Base-by-base conservation (phyloP, 208 protist genomes). In the Crithidia brevicula region DNA sequence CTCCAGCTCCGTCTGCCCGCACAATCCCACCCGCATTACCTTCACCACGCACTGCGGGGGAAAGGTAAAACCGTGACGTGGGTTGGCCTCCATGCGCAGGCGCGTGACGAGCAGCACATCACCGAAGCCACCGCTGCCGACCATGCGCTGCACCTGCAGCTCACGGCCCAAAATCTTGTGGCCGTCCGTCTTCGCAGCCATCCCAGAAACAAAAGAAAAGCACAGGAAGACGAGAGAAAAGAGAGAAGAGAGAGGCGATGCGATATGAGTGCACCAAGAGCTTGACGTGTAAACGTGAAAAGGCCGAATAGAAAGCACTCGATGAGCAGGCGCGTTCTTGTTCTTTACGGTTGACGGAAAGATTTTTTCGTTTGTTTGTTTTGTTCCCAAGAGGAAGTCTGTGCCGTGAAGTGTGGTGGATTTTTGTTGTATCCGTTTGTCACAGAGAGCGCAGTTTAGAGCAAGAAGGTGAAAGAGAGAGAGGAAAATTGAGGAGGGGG, bases 11-110 rank as follows among this genome's bases (percentile, higher is more conserved):
- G 74, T 57, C 13, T 74, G 46, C 18, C 60, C 77, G 71, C 67
- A 91, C 25, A 86, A 45, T 0, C 79, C 77, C 20, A 71, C 52
- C 2, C 73, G 83, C 69, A 95, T 89, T 27, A 95, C 66, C 81
- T 95, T 95, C 33, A 95, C 84, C 2, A 87, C 86, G 49, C 91
- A 88, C 18, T 50, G 82, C 70, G 61, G 81, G 78, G 59, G 67
- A 22, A 63, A 92, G 83, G 60, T 77, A 38, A 79, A 59, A 33
- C 42, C 58, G 59, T 74, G 67, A 30, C 60, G 51, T 9, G 64
- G 57, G 46, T 67, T 67, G 10, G 63, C 33, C 2, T 49, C 56
- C 22, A 56, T 25, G 7, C 33, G 25, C 25, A 54, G 62, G 28
- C 68, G 69, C 36, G 50, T 49, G 1, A 79, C 83, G 25, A 87